phyloP scores from a whole-genome alignment of 164 flowering plant genomes.

The Cinnamomum chago region DNA sequence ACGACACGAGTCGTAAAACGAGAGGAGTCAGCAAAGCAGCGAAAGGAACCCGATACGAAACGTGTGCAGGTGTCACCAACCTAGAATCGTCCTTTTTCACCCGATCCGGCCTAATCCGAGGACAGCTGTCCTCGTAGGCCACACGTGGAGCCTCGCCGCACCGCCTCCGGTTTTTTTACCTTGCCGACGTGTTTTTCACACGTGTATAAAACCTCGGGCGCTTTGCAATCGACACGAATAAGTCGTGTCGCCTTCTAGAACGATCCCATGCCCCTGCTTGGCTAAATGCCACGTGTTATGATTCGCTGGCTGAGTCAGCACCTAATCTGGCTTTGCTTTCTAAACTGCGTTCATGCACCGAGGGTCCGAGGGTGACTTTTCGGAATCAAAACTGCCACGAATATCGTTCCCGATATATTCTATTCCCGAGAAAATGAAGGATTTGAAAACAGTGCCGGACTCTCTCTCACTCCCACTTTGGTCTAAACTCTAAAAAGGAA shows the following conservation, averaged over 20 bases:
- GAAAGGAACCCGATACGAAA: neutral
- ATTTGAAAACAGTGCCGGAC: too few relatives aligned
- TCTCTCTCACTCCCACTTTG: too few relatives aligned
- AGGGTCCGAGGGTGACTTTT: neutral
- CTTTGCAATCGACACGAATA: neutral
- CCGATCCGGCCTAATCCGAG: neutral
- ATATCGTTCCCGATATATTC: too few relatives aligned
- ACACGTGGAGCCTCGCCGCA: constrained; percentile 24
- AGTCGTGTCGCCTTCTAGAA: constrained; percentile 13
- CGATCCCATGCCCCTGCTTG: neutral
- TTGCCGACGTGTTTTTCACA: constrained; percentile 20
- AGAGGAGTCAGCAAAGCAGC: neutral
- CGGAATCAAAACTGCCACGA: too few relatives aligned
- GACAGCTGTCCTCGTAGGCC: neutral
- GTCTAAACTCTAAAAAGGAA: too few relatives aligned
- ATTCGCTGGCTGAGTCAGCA: constrained; percentile 7
- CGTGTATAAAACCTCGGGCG: constrained; percentile 13
- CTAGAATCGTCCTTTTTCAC: neutral
- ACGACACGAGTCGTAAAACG: neutral
- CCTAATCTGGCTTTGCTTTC: neutral
- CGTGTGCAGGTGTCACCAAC: neutral
- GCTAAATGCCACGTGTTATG: constrained; percentile 19
- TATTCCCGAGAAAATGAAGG: too few relatives aligned
- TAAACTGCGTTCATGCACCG: constrained; percentile 31
- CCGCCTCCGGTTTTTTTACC: neutral